Evolutionary conservation across 2,329 filamentous ascomycete species (phyloP).

Genomic region (Aureobasidium sp.): DNA sequence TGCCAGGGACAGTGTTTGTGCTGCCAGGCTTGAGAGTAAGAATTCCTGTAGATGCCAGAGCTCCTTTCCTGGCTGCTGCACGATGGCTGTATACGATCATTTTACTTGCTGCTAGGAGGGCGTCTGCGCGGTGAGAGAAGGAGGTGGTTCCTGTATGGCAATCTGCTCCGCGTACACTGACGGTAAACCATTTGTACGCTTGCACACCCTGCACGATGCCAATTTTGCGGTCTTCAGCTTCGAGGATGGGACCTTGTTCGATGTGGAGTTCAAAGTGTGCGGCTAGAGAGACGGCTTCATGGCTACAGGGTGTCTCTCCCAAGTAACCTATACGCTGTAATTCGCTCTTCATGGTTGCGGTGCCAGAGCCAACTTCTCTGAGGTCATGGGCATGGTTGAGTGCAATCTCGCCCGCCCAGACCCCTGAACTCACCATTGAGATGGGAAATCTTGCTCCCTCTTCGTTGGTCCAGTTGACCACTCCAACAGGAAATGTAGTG

Average conservation of each 20-base stretch:
- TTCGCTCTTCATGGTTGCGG: slow-evolving; percentile 58
- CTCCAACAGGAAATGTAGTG: slow-evolving; percentile 63
- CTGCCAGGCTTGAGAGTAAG: slow-evolving; percentile 57
- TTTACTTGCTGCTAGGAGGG: slow-evolving; percentile 57
- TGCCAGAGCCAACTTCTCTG: slow-evolving; percentile 53
- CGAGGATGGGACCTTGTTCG: slow-evolving; percentile 71
- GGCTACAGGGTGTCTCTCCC: slow-evolving; percentile 48
- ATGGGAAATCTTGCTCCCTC: slow-evolving; percentile 74
- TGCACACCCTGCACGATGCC: slow-evolving; percentile 66
- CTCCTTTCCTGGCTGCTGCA: slow-evolving; percentile 51
- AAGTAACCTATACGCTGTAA: slow-evolving; percentile 65
- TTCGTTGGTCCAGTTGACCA: slow-evolving; percentile 77
- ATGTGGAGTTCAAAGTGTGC: slow-evolving; percentile 81
- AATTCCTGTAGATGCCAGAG: slow-evolving; percentile 63
- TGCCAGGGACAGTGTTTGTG: slow-evolving; percentile 65
- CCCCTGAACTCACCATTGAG: slow-evolving; percentile 65
- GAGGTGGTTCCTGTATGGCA: slow-evolving; percentile 70
- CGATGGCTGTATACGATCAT: slow-evolving; percentile 60
- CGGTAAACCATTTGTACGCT: slow-evolving; percentile 61
- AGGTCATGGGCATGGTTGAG: slow-evolving; percentile 54
- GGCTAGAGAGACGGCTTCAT: slow-evolving; percentile 56
- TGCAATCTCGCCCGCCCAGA: slow-evolving; percentile 64
- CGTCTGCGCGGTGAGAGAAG: slow-evolving; percentile 57
- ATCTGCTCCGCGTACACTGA: slow-evolving; percentile 58
- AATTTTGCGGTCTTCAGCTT: slow-evolving; percentile 54